Evolutionary conservation across 192 early-diverging fungal species (phyloP).

Genomic region (Jimgerdemannia flammicorona): DNA sequence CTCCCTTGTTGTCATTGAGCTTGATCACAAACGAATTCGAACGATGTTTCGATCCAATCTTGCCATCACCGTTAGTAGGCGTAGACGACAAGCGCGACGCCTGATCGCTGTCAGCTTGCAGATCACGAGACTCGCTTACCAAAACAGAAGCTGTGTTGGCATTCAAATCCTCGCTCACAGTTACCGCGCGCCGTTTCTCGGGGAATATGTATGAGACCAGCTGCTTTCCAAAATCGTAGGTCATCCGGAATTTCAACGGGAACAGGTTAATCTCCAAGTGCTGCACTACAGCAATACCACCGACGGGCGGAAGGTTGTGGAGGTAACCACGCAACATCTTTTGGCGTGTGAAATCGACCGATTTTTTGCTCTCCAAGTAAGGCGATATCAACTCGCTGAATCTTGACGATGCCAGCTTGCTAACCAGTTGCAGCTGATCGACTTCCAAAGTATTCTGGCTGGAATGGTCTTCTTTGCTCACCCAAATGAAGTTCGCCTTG

Average conservation of each 20-base stretch:
- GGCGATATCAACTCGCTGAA: conserved; percentile 59
- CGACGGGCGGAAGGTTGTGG: conserved; percentile 78
- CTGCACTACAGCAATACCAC: conserved; percentile 87
- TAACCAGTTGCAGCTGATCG: conserved; percentile 66
- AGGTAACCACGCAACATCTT: conserved; percentile 89
- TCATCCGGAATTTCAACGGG: conserved; percentile 80
- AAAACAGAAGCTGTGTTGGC: background rate
- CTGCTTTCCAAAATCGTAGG: conserved; percentile 80
- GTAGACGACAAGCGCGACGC: background rate
- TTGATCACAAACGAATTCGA: background rate
- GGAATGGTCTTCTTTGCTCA: conserved; percentile 85
- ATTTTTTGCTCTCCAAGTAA: conserved; percentile 50
- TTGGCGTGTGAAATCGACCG: conserved; percentile 70
- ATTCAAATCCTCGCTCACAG: background rate
- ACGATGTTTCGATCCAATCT: background rate
- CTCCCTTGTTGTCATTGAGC: background rate
- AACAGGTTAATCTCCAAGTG: conserved; percentile 86
- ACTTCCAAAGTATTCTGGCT: conserved; percentile 69
- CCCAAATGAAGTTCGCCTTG: conserved; percentile 59
- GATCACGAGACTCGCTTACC: background rate
- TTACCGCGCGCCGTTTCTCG: conserved; percentile 28
- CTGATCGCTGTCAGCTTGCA: background rate
- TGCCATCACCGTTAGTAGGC: background rate
- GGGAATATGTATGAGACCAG: conserved; percentile 84
- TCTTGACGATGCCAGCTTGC: conserved; percentile 51